Evolutionary conservation across 768 basidiomycete genomes (phyloP).

Genomic region (Lactarius trivialis): DNA sequence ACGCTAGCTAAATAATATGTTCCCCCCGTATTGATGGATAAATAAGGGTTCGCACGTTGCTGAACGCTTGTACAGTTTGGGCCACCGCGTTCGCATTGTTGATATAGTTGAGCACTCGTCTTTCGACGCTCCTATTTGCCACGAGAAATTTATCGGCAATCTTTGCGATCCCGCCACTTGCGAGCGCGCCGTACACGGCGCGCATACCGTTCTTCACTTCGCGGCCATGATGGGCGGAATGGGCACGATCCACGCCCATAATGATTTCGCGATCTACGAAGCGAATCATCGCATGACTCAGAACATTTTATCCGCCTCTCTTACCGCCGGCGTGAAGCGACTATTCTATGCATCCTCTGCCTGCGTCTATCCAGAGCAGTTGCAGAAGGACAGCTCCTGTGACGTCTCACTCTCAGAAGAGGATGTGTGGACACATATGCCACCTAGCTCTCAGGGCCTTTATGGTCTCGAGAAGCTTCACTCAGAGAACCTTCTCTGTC

Average conservation of each 20-base stretch:
- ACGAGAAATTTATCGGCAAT: conserved; percentile 40
- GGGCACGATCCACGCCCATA: conserved; percentile 50
- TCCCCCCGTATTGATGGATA: conserved; percentile 1
- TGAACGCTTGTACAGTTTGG: conserved; percentile 30
- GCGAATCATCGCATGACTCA: conserved; percentile 46
- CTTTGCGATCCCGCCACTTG: conserved; percentile 40
- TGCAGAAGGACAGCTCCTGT: conserved; percentile 31
- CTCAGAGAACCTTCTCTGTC: conserved; percentile 41
- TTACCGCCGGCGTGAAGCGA: conserved; percentile 33
- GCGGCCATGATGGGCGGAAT: conserved; percentile 61
- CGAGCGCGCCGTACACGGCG: conserved; percentile 33
- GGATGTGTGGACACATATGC: conserved; percentile 36
- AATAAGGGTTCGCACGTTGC: conserved; percentile 48
- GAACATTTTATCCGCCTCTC: conserved; percentile 39
- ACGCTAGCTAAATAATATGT: not conserved
- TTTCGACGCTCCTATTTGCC: conserved; percentile 24
- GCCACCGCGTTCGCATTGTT: conserved; percentile 37
- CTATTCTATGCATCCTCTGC: conserved; percentile 56
- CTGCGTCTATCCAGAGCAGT: conserved; percentile 46
- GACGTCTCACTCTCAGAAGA: conserved; percentile 43
- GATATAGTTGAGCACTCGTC: conserved; percentile 32
- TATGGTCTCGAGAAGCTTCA: conserved; percentile 55
- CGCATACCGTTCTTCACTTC: conserved; percentile 46
- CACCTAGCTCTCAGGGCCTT: conserved; percentile 45
- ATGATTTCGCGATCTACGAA: conserved; percentile 43